A percentile compares a stretch with the other conserved stretches of the same genome.
Evolutionary conservation across 129 eudicot genomes (phyloP).

Genomic region (Flaveria linearis): DNA sequence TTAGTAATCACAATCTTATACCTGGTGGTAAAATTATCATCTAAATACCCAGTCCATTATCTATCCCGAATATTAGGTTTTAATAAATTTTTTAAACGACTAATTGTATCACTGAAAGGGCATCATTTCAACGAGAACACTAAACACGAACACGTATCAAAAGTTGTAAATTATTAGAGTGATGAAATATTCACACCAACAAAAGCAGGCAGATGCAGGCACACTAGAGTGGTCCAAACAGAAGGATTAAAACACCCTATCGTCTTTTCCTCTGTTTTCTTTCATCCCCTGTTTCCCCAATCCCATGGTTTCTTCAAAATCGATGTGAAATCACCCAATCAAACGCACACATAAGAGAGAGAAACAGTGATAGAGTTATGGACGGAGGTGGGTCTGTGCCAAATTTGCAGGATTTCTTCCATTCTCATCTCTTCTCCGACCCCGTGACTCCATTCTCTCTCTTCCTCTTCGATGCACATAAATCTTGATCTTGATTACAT

Average conservation of each 20-base stretch:
- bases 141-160: no score
- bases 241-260: constrained; percentile 19
- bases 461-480: constrained; percentile 37
- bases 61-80: no score
- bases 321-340: background rate
- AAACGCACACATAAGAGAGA: no score
- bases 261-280: constrained; percentile 51
- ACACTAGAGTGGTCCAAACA: constrained; percentile 55
- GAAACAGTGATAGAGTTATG: no score
- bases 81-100: no score
- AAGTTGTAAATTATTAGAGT: background rate
- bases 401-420: constrained; percentile 26
- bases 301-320: background rate
- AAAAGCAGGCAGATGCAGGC: constrained; percentile 20
- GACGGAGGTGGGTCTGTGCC: no score
- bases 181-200: background rate
- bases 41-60: no score
- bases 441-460: constrained; percentile 50
- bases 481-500: constrained; percentile 27
- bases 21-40: no score
- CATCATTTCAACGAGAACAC: no score
- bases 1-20: no score
- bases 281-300: background rate
- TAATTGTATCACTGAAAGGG: no score
- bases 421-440: constrained; percentile 37